Evolutionary conservation across 495 filamentous ascomycete genomes (phyloP).

Genomic region (Penicillium dipodomyicola): DNA sequence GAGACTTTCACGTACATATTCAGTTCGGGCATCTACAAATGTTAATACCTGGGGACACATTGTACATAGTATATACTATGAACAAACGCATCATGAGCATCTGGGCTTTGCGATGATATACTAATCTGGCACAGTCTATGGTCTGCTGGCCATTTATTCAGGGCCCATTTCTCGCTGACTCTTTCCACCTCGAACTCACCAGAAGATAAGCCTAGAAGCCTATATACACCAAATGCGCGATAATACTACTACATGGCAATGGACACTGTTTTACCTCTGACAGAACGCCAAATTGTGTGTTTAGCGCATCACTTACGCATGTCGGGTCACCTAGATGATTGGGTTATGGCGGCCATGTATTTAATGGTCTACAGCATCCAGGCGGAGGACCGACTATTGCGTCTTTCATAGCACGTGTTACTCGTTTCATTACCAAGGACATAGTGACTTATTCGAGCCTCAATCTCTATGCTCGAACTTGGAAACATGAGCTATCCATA

Average conservation of each 20-base stretch:
- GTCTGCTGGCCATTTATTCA: not conserved
- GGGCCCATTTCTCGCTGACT: not conserved
- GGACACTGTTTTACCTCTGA: slow-evolving; percentile 11
- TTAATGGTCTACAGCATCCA: slow-evolving; percentile 20
- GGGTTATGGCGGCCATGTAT: slow-evolving; percentile 19
- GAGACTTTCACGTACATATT: not conserved
- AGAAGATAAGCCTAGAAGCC: slow-evolving; percentile 2
- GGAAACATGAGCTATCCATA: not conserved
- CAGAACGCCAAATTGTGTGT: no score
- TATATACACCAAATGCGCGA: slow-evolving; percentile 8
- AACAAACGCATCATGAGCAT: not conserved
- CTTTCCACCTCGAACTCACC: not conserved
- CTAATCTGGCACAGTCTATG: not conserved
- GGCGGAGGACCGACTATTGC: slow-evolving; percentile 14
- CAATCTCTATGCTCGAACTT: not conserved
- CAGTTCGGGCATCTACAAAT: not conserved
- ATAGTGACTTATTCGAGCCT: not conserved
- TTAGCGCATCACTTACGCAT: slow-evolving; percentile 25
- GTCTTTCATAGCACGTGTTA: not conserved
- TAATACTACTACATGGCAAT: slow-evolving; percentile 11
- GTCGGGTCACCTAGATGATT: slow-evolving; percentile 15
- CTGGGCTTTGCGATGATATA: not conserved
- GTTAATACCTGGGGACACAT: slow-evolving; percentile 2
- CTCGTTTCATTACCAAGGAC: not conserved
- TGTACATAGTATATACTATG: slow-evolving; percentile 6